Evolutionary conservation across 352 stramenopile species (phyloP).

Genomic region (Phytophthora rubi): DNA sequence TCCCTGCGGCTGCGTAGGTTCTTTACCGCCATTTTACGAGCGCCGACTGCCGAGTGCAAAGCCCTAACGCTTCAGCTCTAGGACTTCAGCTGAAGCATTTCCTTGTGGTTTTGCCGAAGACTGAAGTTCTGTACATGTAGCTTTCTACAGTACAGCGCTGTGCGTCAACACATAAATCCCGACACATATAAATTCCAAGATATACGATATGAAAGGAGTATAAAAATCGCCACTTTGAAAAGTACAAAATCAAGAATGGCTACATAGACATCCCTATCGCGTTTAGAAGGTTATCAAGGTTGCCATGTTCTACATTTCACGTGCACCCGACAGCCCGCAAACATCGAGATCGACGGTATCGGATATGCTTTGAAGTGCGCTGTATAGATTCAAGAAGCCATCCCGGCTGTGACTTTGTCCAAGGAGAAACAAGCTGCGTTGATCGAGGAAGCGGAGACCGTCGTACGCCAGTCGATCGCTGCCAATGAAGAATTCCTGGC

Average conservation of each 20-base stretch:
- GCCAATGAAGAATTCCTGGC: slow-evolving; percentile 49
- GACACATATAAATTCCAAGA: no score
- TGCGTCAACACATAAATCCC: no score
- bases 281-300: no score
- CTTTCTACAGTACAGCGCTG: no score
- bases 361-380: not conserved
- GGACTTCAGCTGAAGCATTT: not conserved
- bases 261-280: no score
- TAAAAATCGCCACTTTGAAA: no score
- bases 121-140: not conserved
- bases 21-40: not conserved
- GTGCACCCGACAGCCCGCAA: no score
- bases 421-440: slow-evolving; percentile 38
- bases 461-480: slow-evolving; percentile 50
- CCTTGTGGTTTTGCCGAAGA: not conserved
- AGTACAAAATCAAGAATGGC: no score
- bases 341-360: not conserved
- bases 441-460: slow-evolving; percentile 42
- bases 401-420: slow-evolving; percentile 36
- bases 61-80: not conserved
- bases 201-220: no score
- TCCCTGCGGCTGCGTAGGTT: not conserved
- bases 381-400: not conserved
- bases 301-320: no score
- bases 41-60: not conserved